Conservation (phyloP, 2,329 filamentous ascomycete species). For the Aurifilum marmelostoma region DNA sequence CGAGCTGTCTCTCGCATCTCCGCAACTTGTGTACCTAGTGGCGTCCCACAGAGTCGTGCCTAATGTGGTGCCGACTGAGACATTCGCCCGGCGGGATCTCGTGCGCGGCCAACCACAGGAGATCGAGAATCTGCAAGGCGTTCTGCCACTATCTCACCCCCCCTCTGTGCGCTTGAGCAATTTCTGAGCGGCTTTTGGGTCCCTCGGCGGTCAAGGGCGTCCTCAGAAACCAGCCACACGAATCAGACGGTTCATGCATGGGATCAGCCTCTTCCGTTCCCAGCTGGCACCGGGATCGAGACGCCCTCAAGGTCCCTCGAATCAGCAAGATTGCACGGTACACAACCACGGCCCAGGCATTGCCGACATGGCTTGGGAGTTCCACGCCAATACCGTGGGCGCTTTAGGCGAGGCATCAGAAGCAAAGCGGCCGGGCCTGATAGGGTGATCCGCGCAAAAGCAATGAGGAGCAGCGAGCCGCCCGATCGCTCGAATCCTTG, state of each 20-base stretch:
- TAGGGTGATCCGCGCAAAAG: slow-evolving; percentile 2
- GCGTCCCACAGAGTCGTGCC: not conserved
- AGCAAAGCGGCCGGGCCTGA: not conserved
- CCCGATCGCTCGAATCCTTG: not conserved
- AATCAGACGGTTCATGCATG: not conserved
- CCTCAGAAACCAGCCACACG: not conserved
- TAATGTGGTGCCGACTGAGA: slow-evolving; percentile 1
- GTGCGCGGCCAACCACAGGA: slow-evolving; percentile 4
- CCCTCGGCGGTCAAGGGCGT: not conserved
- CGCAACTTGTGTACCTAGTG: not conserved
- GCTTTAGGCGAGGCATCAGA: not conserved
- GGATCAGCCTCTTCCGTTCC: not conserved
- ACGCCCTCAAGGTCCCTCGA: not conserved
- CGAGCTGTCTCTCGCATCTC: slow-evolving; percentile 1
- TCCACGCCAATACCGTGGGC: slow-evolving; percentile 11
- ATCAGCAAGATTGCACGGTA: not conserved
- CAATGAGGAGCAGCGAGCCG: not conserved
- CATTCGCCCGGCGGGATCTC: slow-evolving; percentile 5
- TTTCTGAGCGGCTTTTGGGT: not conserved
- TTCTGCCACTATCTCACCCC: not conserved
- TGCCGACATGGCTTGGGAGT: slow-evolving; percentile 4
- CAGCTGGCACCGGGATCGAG: slow-evolving; percentile 1
- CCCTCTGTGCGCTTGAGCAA: not conserved
- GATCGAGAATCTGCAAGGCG: not conserved
- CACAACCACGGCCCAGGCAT: not conserved